phyloP scores from a whole-genome alignment of 148 eudicot species.

The Camellia lanceoleosa region DNA sequence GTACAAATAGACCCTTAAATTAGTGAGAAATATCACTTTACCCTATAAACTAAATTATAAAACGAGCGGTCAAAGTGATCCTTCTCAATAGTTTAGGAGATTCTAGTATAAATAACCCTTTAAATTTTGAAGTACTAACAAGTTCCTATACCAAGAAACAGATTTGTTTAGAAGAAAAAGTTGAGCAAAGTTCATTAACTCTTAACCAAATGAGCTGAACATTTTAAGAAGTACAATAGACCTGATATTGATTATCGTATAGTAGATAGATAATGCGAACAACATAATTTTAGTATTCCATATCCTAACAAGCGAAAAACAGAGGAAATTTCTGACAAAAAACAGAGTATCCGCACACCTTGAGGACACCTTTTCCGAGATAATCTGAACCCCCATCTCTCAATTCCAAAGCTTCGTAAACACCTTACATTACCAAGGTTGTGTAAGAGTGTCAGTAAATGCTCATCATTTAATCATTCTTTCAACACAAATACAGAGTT shows the following conservation, averaged over 20 bases:
- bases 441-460: neutral
- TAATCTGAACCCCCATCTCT: constrained; percentile 94
- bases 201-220: neutral
- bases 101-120: no score
- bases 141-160: no score
- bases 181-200: neutral
- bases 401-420: constrained; percentile 89
- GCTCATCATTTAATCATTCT: neutral
- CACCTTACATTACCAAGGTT: constrained; percentile 38
- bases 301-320: neutral
- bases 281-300: neutral
- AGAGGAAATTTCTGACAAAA: neutral
- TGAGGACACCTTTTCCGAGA: constrained; percentile 89
- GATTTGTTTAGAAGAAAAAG: neutral
- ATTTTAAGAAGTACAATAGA: neutral
- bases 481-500: no score
- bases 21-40: no score
- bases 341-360: constrained; percentile 38
- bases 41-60: no score
- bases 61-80: no score
- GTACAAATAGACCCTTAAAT: no score
- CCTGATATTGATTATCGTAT: neutral
- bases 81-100: no score
- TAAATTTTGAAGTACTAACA: neutral
- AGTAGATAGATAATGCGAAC: neutral